Conservation (phyloP, 1,284 basidiomycete species). For the Stygiomarasmius scandens region DNA sequence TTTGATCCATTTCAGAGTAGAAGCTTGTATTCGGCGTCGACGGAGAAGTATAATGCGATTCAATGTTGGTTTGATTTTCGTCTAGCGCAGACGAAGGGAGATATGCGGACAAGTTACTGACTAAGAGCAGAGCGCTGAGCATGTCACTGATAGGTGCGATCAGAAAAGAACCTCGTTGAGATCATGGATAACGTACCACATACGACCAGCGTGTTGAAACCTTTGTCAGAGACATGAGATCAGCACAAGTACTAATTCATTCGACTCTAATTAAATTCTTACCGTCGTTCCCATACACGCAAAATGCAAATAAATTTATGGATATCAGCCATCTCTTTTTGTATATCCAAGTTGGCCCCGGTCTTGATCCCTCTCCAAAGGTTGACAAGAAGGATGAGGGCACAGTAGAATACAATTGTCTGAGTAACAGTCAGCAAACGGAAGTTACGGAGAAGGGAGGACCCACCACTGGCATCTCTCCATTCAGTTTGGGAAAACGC, state of each 20-base stretch:
- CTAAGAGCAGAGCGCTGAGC: not conserved
- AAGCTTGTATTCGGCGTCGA: too few relatives aligned
- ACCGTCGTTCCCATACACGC: not conserved
- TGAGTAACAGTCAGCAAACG: not conserved
- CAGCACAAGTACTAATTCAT: too few relatives aligned
- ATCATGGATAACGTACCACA: not conserved
- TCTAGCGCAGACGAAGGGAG: too few relatives aligned
- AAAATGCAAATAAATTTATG: conserved; percentile 13
- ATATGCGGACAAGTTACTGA: too few relatives aligned
- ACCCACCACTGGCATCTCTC: conserved; percentile 17
- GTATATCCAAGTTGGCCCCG: not conserved
- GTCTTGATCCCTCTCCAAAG: conserved; percentile 49
- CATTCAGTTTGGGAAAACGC: conserved; percentile 6
- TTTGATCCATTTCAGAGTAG: too few relatives aligned
- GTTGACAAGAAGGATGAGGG: conserved; percentile 60
- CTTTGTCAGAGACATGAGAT: not conserved
- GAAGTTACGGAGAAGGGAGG: not conserved
- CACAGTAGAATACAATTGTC: conserved; percentile 27
- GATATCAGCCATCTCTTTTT: not conserved
- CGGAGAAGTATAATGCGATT: too few relatives aligned
- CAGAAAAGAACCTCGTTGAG: not conserved
- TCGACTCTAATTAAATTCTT: not conserved
- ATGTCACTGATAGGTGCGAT: not conserved
- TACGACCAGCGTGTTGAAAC: not conserved
- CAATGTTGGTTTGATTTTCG: too few relatives aligned